Conservation (phyloP, 2,329 filamentous ascomycete genomes). For the Colletotrichum paranaense region DNA sequence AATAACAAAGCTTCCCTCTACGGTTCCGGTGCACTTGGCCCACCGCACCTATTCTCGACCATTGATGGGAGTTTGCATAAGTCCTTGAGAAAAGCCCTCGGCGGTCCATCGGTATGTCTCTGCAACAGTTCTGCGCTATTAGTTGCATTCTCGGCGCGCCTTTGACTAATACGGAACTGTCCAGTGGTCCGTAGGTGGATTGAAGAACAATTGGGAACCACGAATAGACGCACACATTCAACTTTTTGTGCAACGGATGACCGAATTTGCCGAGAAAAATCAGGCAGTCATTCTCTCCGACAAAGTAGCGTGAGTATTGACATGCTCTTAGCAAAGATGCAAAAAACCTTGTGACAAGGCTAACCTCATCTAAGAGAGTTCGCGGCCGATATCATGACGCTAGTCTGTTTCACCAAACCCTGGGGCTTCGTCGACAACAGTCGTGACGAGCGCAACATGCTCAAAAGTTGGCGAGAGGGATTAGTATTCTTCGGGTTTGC, state of each 20-base stretch:
- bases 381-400: slow-evolving; percentile 27
- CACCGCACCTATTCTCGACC: slow-evolving; percentile 16
- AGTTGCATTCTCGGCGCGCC: neutral
- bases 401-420: slow-evolving; percentile 20
- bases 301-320: slow-evolving; percentile 8
- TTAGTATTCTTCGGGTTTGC: slow-evolving; percentile 13
- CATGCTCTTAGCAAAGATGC: too few relatives aligned
- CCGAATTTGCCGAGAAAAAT: slow-evolving; percentile 6
- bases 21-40: slow-evolving; percentile 10
- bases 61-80: slow-evolving; percentile 14
- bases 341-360: too few relatives aligned
- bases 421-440: slow-evolving; percentile 25
- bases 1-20: slow-evolving; percentile 13
- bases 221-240: slow-evolving; percentile 19
- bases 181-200: slow-evolving; percentile 14
- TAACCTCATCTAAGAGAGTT: neutral
- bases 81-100: slow-evolving; percentile 8
- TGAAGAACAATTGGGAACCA: slow-evolving; percentile 25
- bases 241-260: slow-evolving; percentile 15
- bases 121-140: neutral
- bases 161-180: neutral
- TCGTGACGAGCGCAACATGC: slow-evolving; percentile 23
- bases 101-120: neutral
- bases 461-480: slow-evolving; percentile 18
- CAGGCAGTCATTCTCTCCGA: slow-evolving; percentile 16